Conservation (phyloP, 1,284 basidiomycete genomes). For the Cryptococcus depauperatus region DNA sequence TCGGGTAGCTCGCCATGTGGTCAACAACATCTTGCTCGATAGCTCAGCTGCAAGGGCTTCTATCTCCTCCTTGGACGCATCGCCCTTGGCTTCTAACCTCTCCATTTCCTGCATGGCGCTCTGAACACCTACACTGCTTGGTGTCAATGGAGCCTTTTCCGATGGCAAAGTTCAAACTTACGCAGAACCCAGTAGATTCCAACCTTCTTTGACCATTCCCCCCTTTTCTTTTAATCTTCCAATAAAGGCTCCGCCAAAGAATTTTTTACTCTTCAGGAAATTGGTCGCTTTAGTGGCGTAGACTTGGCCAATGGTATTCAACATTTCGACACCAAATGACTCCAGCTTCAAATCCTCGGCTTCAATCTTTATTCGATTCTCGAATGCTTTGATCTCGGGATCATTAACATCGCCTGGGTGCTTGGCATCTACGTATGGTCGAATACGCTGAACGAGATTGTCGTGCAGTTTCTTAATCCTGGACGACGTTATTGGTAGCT, state of each 20-base stretch:
- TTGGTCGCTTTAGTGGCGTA: slow-evolving; percentile 91
- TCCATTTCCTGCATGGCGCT: slow-evolving; percentile 76
- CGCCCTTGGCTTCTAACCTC: slow-evolving; percentile 77
- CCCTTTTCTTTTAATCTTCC: slow-evolving; percentile 93
- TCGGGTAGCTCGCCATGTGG: slow-evolving; percentile 89
- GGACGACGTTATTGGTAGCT: slow-evolving; percentile 3
- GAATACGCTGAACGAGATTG: slow-evolving; percentile 72
- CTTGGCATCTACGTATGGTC: slow-evolving; percentile 82
- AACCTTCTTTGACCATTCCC: slow-evolving; percentile 82
- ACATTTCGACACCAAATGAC: slow-evolving; percentile 91
- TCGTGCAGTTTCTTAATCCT: slow-evolving; percentile 57
- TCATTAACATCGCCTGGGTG: slow-evolving; percentile 79
- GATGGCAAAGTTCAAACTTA: slow-evolving; percentile 26
- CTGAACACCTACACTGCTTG: slow-evolving; percentile 58
- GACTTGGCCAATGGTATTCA: slow-evolving; percentile 78
- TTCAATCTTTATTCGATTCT: slow-evolving; percentile 69
- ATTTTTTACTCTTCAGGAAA: slow-evolving; percentile 83
- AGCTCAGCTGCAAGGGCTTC: slow-evolving; percentile 86
- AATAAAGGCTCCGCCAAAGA: slow-evolving; percentile 74
- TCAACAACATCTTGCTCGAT: slow-evolving; percentile 89
- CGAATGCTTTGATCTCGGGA: slow-evolving; percentile 69
- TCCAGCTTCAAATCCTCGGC: slow-evolving; percentile 96
- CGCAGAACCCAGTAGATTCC: slow-evolving; percentile 86
- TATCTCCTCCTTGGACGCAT: slow-evolving; percentile 68
- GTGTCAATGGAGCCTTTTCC: slow-evolving; percentile 1